Evolutionary conservation across 805 yeast species (phyloP), one percentile per base, ranked within the genome.

Genomic region (Candida insectorum): DNA sequence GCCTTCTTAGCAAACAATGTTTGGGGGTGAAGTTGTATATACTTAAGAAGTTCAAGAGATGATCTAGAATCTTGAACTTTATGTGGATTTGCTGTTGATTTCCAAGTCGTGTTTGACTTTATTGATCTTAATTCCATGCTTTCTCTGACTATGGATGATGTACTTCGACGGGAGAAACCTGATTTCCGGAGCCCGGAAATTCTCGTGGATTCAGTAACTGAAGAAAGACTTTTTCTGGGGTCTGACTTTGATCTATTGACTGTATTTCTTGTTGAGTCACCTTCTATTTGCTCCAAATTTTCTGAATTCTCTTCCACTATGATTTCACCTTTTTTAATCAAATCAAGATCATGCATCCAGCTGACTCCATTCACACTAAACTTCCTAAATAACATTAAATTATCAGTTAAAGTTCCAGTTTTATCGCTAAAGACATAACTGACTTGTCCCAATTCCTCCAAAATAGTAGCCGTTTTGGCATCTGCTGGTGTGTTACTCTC

Each of bases 401-500:
- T 93, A 48, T 93, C 97, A 0, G 99, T 93, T 40, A 93, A 70
- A 0, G 99, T 93, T 7, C 99, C 99, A 0, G 98, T 93, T 57
- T 93, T 93, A 59, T 93, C 99, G 40, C 96, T 85, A 56, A 93
- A 93, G 3, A 93, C 74, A 52, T 91, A 89, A 30, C 95, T 82
- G 1, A 94, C 97, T 55, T 93, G 99, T 2, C 99, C 99, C 48
- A 93, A 66, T 59, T 93, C 98, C 55, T 93, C 99, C 44, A 93
- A 73, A 45, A 93, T 87, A 0, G 97, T 85, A 0, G 97, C 96
- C 0, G 97, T 89, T 54, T 91, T 80, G 0, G 96, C 94, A 48
- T 85, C 96, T 30, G 96, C 91, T 0, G 95, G 96, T 0, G 96
- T 93, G 49, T 93, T 77, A 6, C 87, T 73, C 20, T 77, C 83